phyloP scores from a whole-genome alignment of 805 yeast species.

The Candida morakotiae region DNA sequence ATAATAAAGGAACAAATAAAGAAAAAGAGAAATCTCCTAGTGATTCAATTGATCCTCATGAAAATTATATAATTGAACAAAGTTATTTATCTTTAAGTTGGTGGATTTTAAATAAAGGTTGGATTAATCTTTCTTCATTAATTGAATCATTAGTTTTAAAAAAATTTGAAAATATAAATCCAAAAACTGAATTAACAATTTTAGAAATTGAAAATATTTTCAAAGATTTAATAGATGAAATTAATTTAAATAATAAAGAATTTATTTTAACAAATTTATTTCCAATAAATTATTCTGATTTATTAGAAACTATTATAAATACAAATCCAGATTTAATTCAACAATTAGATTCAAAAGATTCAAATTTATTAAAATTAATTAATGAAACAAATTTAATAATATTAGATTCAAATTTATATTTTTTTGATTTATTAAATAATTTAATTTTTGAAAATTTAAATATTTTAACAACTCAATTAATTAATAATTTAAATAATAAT shows the following conservation, averaged over 20 bases:
- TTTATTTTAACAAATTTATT: conserved; percentile 24
- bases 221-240: conserved; percentile 18
- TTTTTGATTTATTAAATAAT: conserved; percentile 25
- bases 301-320: conserved; percentile 45
- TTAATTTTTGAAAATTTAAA: conserved; percentile 30
- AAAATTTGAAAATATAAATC: conserved; percentile 61
- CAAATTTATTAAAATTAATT: conserved; percentile 35
- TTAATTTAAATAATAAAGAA: conserved; percentile 12
- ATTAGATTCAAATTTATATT: conserved; percentile 22
- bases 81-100: conserved; percentile 83
- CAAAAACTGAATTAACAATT: conserved; percentile 65
- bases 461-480: conserved; percentile 33
- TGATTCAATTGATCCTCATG: conserved; percentile 14
- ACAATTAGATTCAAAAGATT: conserved; percentile 32
- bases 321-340: conserved; percentile 41
- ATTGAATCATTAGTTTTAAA: conserved; percentile 55
- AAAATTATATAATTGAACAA: conserved; percentile 64
- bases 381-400: conserved; percentile 44
- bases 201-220: conserved; percentile 49
- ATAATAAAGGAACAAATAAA: conserved; percentile 5
- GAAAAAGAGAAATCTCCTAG: too few relatives aligned
- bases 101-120: conserved; percentile 92
- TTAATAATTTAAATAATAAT: conserved; percentile 15
- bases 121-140: conserved; percentile 52
- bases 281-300: conserved; percentile 34